These are phyloP conservation scores for Pulveroboletus sp. DNA, from an alignment of 768 basidiomycete species.

Conservation along the genomic window DNA sequence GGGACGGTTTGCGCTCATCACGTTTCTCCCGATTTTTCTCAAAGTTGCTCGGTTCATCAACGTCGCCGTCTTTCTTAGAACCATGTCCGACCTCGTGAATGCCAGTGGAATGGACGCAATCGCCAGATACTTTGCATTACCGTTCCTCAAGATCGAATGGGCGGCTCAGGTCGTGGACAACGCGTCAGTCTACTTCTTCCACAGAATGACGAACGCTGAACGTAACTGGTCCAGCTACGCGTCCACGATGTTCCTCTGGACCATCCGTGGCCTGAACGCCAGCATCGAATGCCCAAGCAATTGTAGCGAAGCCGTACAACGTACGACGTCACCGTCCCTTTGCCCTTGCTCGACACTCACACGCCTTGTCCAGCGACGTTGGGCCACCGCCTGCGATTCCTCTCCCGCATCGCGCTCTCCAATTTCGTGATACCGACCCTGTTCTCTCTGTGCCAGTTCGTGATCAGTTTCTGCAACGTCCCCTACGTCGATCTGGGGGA, in stretches of 20 bases:
- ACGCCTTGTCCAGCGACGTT: not conserved
- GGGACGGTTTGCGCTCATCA: slow-evolving; percentile 16
- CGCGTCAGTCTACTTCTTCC: slow-evolving; percentile 12
- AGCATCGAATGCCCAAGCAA: not conserved
- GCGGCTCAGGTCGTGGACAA: slow-evolving; percentile 27
- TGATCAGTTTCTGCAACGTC: not conserved
- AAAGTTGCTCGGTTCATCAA: slow-evolving; percentile 30
- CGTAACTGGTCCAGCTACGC: slow-evolving; percentile 16
- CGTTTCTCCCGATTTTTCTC: slow-evolving; percentile 24
- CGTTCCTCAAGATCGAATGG: slow-evolving; percentile 32
- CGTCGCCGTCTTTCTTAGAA: slow-evolving; percentile 26
- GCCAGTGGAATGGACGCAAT: slow-evolving; percentile 14
- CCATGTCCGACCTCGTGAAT: slow-evolving; percentile 17
- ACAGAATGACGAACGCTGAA: not conserved
- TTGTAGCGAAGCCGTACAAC: not conserved
- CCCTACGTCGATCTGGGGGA: not conserved
- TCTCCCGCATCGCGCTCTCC: slow-evolving; percentile 25
- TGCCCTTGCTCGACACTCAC: too few species aligned
- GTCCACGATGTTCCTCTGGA: slow-evolving; percentile 25
- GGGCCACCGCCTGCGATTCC: slow-evolving; percentile 8
- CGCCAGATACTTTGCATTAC: slow-evolving; percentile 14
- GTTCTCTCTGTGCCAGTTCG: slow-evolving; percentile 7
- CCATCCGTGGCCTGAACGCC: slow-evolving; percentile 3
- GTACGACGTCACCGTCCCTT: not conserved
- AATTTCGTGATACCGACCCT: slow-evolving; percentile 25